phyloP scores from a whole-genome alignment of 2,329 filamentous ascomycete species.

The Macrophomina pseudophaseolina region DNA sequence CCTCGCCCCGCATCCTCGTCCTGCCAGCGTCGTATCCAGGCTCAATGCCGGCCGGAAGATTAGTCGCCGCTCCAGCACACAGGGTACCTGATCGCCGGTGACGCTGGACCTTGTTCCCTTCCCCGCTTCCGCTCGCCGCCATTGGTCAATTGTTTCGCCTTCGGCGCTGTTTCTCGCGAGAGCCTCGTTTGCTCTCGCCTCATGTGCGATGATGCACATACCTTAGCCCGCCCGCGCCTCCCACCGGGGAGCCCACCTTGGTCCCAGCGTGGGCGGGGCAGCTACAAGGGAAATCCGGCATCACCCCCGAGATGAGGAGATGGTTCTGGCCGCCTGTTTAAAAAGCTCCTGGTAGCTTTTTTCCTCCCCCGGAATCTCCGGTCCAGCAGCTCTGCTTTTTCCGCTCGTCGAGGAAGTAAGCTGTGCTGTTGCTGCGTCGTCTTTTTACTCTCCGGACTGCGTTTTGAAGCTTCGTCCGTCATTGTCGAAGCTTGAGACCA shows the following conservation, averaged over 20 bases:
- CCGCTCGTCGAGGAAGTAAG: background rate
- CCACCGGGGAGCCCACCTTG: conserved; percentile 12
- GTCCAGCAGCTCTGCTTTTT: background rate
- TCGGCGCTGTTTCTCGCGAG: conserved; percentile 20
- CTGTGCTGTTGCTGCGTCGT: background rate
- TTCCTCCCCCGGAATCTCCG: background rate
- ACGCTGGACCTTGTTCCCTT: background rate
- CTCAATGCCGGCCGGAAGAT: conserved; percentile 17
- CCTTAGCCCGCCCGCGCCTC: background rate
- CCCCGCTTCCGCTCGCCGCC: background rate
- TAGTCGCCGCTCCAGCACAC: background rate
- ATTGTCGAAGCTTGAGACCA: conserved; percentile 1
- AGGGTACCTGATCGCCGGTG: conserved; percentile 11
- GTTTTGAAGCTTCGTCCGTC: background rate
- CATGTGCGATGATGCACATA: conserved; percentile 8
- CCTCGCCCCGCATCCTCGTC: conserved; percentile 13
- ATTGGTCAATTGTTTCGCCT: conserved; percentile 20
- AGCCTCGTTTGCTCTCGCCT: background rate
- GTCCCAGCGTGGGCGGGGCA: conserved; percentile 3
- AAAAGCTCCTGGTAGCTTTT: background rate
- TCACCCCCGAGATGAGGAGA: background rate
- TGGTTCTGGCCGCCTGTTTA: background rate
- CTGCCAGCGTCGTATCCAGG: conserved; percentile 13
- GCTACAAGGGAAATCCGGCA: background rate
- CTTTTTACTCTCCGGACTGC: background rate